Percentiles rank a stretch among this genome's conserved stretches.
Evolutionary conservation across 208 protist genomes (phyloP).

Genomic region (Entamoeba histolytica): DNA sequence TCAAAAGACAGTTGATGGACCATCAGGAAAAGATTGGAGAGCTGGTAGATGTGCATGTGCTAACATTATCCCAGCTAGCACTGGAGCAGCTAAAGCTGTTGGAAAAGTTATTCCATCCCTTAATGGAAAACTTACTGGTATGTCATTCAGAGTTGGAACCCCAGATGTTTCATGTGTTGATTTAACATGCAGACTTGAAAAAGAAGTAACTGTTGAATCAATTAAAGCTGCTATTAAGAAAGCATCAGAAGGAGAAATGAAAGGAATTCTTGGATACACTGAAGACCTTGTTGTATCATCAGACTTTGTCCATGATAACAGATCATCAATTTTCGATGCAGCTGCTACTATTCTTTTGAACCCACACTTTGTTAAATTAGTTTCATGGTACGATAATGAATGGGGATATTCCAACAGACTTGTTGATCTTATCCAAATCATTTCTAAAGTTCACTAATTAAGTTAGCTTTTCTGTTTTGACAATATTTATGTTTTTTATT

Average conservation of each 20-base stretch:
- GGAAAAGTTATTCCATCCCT: constrained; percentile 65
- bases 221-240: constrained; percentile 46
- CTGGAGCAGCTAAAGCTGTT: constrained; percentile 91
- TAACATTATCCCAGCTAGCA: constrained; percentile 97
- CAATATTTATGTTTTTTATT: too few species aligned
- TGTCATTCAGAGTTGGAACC: constrained; percentile 93
- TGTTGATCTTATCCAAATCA: constrained; percentile 19
- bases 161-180: constrained; percentile 91
- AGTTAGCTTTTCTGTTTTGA: neutral
- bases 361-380: neutral
- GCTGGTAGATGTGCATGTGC: constrained; percentile 61
- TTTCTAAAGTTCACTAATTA: neutral
- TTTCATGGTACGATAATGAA: constrained; percentile 27
- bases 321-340: constrained; percentile 66
- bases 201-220: neutral
- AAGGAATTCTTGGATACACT: constrained; percentile 83
- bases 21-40: constrained; percentile 87
- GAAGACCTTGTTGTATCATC: constrained; percentile 82
- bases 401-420: constrained; percentile 31
- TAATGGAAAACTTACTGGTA: constrained; percentile 65
- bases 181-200: constrained; percentile 54
- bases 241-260: constrained; percentile 57
- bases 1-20: constrained; percentile 86
- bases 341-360: constrained; percentile 77
- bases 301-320: neutral